phyloP scores from a whole-genome alignment of 495 filamentous ascomycete genomes.

The Tetracladium setigerum region DNA sequence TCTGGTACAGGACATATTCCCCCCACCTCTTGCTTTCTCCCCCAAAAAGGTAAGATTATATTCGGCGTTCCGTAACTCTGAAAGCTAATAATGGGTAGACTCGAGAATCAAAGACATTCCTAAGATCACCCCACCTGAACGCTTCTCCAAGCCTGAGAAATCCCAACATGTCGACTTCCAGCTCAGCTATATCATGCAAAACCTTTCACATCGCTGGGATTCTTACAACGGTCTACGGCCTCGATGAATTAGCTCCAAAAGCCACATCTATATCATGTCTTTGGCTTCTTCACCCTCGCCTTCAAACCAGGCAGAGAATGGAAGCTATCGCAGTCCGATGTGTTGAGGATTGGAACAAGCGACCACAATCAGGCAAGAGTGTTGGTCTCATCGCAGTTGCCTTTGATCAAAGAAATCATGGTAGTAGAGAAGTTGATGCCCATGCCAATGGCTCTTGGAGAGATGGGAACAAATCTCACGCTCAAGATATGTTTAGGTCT shows the following conservation, averaged over 20 bases:
- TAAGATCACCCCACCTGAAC: not conserved
- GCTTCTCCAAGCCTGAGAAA: not conserved
- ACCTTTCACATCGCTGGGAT: conserved; percentile 69
- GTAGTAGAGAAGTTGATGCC: conserved; percentile 51
- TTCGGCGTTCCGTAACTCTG: no score
- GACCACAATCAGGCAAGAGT: conserved; percentile 18
- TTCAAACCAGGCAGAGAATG: conserved; percentile 66
- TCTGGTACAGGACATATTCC: no score
- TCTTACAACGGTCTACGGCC: conserved; percentile 67
- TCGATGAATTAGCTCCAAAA: conserved; percentile 55
- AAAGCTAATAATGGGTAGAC: no score
- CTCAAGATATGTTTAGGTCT: conserved; percentile 70
- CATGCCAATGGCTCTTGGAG: conserved; percentile 68
- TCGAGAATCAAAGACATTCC: no score
- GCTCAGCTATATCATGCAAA: conserved; percentile 46
- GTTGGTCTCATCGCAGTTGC: conserved; percentile 66
- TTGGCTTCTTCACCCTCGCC: conserved; percentile 81
- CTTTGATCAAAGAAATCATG: conserved; percentile 91
- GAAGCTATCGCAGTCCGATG: conserved; percentile 41
- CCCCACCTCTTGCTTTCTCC: no score
- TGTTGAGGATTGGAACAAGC: conserved; percentile 52
- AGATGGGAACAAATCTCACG: conserved; percentile 73
- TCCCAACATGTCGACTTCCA: conserved; percentile 13
- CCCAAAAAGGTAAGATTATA: no score
- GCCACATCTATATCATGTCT: conserved; percentile 54